Evolutionary conservation across 1,139 yeast species (phyloP).

Genomic region (Taphrina sp.): DNA sequence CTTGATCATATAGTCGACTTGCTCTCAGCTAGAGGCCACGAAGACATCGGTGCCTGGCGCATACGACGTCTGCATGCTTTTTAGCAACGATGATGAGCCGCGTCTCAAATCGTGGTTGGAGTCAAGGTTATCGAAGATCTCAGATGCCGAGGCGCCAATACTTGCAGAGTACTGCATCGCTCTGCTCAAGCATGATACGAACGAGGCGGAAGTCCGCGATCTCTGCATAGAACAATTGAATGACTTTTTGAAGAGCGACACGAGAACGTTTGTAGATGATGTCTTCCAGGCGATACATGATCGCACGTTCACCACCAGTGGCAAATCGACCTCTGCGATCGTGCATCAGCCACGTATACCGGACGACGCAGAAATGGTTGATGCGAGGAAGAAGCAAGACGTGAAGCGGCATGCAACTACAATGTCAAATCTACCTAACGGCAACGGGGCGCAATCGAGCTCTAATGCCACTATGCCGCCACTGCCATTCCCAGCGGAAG

Average conservation of each 20-base stretch:
- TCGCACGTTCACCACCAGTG: slow-evolving; percentile 13
- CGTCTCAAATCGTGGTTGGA: slow-evolving; percentile 47
- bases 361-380: background rate
- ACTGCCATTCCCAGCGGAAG: slow-evolving; percentile 14
- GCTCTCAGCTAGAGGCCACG: no score
- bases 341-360: background rate
- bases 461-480: background rate
- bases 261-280: slow-evolving; percentile 43
- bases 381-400: background rate
- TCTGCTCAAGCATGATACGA: slow-evolving; percentile 46
- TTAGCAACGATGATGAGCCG: slow-evolving; percentile 31
- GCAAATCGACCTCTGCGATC: no score
- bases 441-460: background rate
- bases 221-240: slow-evolving; percentile 46
- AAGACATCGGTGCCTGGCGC: no score
- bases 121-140: slow-evolving; percentile 38
- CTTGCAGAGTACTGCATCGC: slow-evolving; percentile 51
- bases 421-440: background rate
- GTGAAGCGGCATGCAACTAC: background rate
- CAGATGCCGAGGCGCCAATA: slow-evolving; percentile 51
- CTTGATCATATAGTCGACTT: no score
- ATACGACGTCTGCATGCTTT: slow-evolving; percentile 16
- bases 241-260: slow-evolving; percentile 42
- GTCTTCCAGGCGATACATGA: slow-evolving; percentile 41
- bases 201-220: slow-evolving; percentile 43